phyloP scores from a whole-genome alignment of 352 stramenopile genomes.

The Phytophthora pluvialis region DNA sequence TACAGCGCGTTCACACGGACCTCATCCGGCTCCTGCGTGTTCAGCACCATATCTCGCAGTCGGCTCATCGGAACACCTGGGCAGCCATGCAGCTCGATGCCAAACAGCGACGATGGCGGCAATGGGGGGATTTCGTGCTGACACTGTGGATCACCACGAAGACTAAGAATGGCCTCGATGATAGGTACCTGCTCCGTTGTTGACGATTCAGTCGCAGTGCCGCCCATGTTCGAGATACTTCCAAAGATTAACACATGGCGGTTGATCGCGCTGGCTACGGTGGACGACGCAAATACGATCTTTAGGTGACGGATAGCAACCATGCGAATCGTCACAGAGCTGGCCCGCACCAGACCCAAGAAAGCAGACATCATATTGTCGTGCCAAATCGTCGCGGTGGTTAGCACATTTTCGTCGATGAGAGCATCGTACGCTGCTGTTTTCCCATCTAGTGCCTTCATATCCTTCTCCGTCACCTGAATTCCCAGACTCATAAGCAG shows the following conservation, averaged over 20 bases:
- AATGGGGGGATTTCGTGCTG: conserved; percentile 33
- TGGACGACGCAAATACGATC: conserved; percentile 69
- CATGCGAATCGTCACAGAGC: conserved; percentile 66
- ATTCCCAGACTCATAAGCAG: conserved; percentile 77
- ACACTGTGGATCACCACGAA: conserved; percentile 56
- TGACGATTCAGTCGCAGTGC: conserved; percentile 72
- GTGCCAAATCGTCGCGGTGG: conserved; percentile 64
- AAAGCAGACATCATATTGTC: conserved; percentile 76
- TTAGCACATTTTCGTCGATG: conserved; percentile 63
- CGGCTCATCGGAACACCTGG: conserved; percentile 63
- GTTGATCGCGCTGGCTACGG: conserved; percentile 73
- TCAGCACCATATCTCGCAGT: conserved; percentile 72
- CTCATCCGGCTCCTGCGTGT: conserved; percentile 59
- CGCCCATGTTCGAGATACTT: conserved; percentile 72
- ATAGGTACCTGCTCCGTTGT: conserved; percentile 81
- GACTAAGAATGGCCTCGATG: conserved; percentile 76
- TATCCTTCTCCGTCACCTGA: conserved; percentile 65
- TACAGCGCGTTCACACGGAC: conserved; percentile 74
- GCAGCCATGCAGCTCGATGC: conserved; percentile 55
- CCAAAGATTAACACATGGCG: conserved; percentile 81
- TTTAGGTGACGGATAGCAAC: conserved; percentile 68
- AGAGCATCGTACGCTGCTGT: conserved; percentile 54
- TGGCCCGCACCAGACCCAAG: conserved; percentile 58
- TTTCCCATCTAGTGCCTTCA: conserved; percentile 55
- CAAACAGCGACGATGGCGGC: conserved; percentile 53